Percentiles rank a stretch among this genome's conserved stretches.
Evolutionary conservation across 805 yeast species (phyloP).

Genomic region (Isabelozyma rhagii): DNA sequence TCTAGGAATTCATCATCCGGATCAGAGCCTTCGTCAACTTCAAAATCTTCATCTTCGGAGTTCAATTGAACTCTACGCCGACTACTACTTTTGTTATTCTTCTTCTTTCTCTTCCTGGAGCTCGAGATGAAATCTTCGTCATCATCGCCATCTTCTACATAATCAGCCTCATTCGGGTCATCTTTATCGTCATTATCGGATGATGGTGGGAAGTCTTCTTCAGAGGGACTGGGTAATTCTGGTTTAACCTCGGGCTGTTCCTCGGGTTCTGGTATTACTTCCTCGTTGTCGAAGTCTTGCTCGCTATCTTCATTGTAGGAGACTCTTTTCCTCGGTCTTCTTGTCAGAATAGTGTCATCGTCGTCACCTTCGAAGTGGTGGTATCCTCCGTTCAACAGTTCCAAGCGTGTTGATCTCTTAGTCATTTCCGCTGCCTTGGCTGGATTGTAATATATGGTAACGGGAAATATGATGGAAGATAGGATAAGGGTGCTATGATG

Average conservation of each 20-base stretch:
- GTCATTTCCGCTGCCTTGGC: conserved; percentile 2
- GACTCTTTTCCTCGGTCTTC: conserved; percentile 1
- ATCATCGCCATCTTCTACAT: conserved; percentile 18
- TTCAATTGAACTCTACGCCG: conserved; percentile 3
- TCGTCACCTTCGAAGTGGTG: background rate
- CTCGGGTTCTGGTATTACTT: conserved; percentile 5
- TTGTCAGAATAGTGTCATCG: background rate
- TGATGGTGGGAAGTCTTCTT: background rate
- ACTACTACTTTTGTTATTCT: conserved; percentile 2
- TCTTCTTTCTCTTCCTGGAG: conserved; percentile 7
- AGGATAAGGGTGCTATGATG: background rate
- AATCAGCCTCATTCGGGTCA: conserved; percentile 7
- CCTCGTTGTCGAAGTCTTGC: background rate
- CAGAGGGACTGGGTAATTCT: background rate
- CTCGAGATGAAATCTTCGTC: conserved; percentile 8
- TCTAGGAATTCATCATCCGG: conserved; percentile 26
- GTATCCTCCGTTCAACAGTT: background rate
- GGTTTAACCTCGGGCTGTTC: background rate
- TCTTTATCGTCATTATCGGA: conserved; percentile 7
- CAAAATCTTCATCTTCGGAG: conserved; percentile 10
- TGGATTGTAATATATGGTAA: conserved; percentile 2
- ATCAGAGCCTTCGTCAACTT: conserved; percentile 10
- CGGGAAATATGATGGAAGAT: background rate
- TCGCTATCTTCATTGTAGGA: conserved; percentile 3
- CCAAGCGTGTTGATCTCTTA: conserved; percentile 2